Base-by-base conservation (phyloP, 2,329 filamentous ascomycete genomes). In the Coniella lustricola region DNA sequence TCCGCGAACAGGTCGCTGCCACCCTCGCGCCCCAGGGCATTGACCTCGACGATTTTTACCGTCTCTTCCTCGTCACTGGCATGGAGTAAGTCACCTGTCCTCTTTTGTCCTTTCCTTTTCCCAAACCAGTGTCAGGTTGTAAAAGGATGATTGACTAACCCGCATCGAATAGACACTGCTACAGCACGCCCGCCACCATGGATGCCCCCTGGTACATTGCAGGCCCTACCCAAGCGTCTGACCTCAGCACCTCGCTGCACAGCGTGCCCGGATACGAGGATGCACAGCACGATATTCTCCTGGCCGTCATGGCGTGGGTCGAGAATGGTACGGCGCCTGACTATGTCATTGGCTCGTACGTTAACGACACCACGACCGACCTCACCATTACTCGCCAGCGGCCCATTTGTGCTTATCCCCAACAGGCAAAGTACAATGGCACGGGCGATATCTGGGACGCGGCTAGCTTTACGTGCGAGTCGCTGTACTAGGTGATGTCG, bases 31-130 rank as follows among this genome's bases (percentile, higher is more conserved):
- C 7, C 13, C 3, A 36, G 34, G 7, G 7, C n/a, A 36, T 36
- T 3, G 7, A 16, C n/a, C 13, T 36, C 3, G 34, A 36, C 10
- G 34, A 36, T 14, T 36, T 36, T 17, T 36, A 36, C 34, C 66
- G 10, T 65, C 62, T 67, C 58, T 79, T 79, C 63, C 66, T 67
- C 25, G 67, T 79, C 52, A 69, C 67, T 7, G 75, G 76, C 8
- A 74, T 76, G 63, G 12, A 36, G 34, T 36, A 36, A 3, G 34
- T 36, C 3, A 16, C 3, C 9, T 4, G 7, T 3, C 34, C 3
- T 13, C 3, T 3, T 8, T 17, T n/a, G n/a, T n/a, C n/a, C 34
- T 17, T 4, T 16, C 34, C 34, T 16, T 36, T 5, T 17, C 32
- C 4, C 32, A 36, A 36, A 16, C 13, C 13, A 7, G 3, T 36